Conservation (phyloP, 495 filamentous ascomycete genomes). For the Aspergillus egyptiacus region DNA sequence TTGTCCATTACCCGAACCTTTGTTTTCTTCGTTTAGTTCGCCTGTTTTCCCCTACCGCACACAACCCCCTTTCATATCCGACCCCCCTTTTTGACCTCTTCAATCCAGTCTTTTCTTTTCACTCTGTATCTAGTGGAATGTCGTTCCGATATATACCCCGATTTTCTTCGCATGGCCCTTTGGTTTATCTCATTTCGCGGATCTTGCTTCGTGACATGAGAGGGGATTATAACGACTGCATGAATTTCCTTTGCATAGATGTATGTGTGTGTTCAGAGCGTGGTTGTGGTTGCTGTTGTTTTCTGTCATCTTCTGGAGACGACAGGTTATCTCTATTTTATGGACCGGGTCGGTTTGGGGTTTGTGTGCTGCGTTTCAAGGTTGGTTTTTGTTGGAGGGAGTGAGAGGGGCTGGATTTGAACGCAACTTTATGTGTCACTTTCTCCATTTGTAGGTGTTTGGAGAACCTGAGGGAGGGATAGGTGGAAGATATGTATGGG, state of each 20-base stretch:
- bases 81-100: slow-evolving; percentile 11
- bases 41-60: neutral
- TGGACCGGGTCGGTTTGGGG: neutral
- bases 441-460: too few relatives aligned
- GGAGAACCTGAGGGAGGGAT: neutral
- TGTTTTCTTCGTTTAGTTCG: neutral
- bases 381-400: neutral
- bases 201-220: slow-evolving; percentile 24
- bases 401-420: too few relatives aligned
- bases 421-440: neutral
- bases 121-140: slow-evolving; percentile 29
- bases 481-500: neutral
- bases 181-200: slow-evolving; percentile 18
- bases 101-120: slow-evolving; percentile 13
- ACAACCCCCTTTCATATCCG: neutral
- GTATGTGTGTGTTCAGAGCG: slow-evolving; percentile 12
- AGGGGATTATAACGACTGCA: slow-evolving; percentile 36
- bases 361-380: neutral
- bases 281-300: slow-evolving; percentile 1
- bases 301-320: neutral
- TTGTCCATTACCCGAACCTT: neutral
- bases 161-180: slow-evolving; percentile 31
- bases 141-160: slow-evolving; percentile 34
- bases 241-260: slow-evolving; percentile 34
- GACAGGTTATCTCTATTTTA: neutral